These are phyloP conservation scores for Kazachstania sp. DNA, from an alignment of 1,139 yeast species.

Conservation along the genomic window DNA sequence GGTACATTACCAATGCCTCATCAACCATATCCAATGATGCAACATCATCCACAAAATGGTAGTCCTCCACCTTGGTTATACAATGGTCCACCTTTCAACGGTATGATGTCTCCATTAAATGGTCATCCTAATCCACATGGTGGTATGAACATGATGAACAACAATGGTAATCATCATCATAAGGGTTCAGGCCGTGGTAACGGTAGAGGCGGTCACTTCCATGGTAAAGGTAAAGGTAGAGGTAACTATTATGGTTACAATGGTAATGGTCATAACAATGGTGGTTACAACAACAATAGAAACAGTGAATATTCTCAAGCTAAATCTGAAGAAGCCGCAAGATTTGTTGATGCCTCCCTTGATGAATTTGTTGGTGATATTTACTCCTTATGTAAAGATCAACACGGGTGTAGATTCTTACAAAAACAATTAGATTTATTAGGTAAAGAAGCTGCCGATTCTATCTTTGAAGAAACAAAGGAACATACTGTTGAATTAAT, in stretches of 20 bases:
- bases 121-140: constrained; percentile 13
- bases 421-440: constrained; percentile 67
- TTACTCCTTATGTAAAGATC: constrained; percentile 77
- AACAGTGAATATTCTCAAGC: constrained; percentile 17
- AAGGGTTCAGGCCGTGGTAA: constrained; percentile 14
- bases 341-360: constrained; percentile 47
- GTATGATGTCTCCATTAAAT: constrained; percentile 18
- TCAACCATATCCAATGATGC: constrained; percentile 10
- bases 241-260: constrained; percentile 8
- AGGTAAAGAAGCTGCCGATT: constrained; percentile 37
- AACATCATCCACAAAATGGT: constrained; percentile 19
- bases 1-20: constrained; percentile 8
- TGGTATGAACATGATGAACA: constrained; percentile 16
- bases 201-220: constrained; percentile 12
- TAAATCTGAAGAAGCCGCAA: constrained; percentile 28
- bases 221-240: constrained; percentile 11
- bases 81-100: constrained; percentile 28
- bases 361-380: constrained; percentile 70
- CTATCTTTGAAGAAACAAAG: constrained; percentile 74
- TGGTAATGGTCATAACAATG: constrained; percentile 10
- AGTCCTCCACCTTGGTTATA: constrained; percentile 31
- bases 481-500: constrained; percentile 75
- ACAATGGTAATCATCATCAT: constrained; percentile 11
- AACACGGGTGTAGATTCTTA: constrained; percentile 88
- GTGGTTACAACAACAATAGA: constrained; percentile 11